Evolutionary conservation across 139 green algal species (phyloP).

Genomic region (Tetradesmus obliquus): DNA sequence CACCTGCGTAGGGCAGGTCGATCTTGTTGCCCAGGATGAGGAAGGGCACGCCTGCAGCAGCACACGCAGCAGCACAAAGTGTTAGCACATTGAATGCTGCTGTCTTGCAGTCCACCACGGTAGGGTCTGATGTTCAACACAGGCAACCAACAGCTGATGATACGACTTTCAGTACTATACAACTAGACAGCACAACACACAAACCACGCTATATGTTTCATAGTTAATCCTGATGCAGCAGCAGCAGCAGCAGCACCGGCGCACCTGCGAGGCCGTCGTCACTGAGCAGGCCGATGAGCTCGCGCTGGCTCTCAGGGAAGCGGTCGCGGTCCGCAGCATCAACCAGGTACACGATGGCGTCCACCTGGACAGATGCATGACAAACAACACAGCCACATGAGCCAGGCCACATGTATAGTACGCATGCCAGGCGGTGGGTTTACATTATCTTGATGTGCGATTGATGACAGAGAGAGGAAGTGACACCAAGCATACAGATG

Average conservation of each 20-base stretch:
- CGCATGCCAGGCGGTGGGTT: neutral
- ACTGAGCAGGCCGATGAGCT: conserved; percentile 93
- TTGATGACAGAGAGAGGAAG: too few relatives aligned
- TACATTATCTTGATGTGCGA: too few relatives aligned
- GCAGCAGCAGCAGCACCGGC: too few relatives aligned
- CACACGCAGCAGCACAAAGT: too few relatives aligned
- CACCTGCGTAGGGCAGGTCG: conserved; percentile 82
- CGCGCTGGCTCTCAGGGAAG: conserved; percentile 92
- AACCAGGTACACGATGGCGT: conserved; percentile 99
- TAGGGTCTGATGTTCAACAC: too few relatives aligned
- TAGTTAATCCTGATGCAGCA: too few relatives aligned
- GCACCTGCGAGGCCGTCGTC: conserved; percentile 87
- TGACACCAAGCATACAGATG: too few relatives aligned
- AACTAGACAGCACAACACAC: too few relatives aligned
- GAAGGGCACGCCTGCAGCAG: conserved; percentile 87
- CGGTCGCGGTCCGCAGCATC: conserved; percentile 96
- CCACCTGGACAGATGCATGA: conserved; percentile 72
- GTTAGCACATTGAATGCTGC: neutral
- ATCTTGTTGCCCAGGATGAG: conserved; percentile 99
- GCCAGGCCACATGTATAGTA: too few relatives aligned
- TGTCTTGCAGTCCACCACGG: too few relatives aligned
- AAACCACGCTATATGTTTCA: too few relatives aligned
- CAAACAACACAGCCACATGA: neutral
- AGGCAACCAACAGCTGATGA: neutral
- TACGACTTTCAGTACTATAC: conserved; percentile 56